phyloP scores from a whole-genome alignment of 345 rosid genomes.

The Microcos paniculata region DNA sequence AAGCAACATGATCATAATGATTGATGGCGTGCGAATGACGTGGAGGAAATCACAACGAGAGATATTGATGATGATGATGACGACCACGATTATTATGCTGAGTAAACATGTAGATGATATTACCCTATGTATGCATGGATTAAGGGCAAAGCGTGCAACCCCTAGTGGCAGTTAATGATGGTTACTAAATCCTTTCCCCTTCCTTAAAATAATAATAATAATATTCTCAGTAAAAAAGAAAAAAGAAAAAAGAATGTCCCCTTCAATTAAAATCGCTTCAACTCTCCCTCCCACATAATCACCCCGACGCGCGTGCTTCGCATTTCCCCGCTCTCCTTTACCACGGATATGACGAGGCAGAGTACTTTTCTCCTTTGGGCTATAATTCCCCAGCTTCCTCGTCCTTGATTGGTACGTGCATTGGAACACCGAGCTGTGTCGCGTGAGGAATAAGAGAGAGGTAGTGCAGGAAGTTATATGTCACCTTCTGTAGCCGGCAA shows the following conservation, averaged over 20 bases:
- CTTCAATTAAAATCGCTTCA: too few relatives aligned
- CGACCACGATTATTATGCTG: neutral
- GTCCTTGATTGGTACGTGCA: neutral
- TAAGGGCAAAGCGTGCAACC: conserved; percentile 36
- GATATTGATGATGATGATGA: conserved; percentile 2
- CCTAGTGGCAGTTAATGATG: conserved; percentile 40
- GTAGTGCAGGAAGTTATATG: conserved; percentile 27
- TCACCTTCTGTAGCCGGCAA: conserved; percentile 45
- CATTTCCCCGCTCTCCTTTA: neutral
- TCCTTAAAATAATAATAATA: neutral
- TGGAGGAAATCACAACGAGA: neutral
- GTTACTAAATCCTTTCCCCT: conserved; percentile 10
- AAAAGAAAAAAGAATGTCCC: neutral
- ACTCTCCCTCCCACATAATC: neutral
- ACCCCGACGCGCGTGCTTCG: conserved; percentile 18
- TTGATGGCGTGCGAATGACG: conserved; percentile 26
- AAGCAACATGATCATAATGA: neutral
- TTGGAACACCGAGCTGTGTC: neutral
- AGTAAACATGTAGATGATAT: neutral
- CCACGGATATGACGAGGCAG: neutral
- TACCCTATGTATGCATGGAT: neutral
- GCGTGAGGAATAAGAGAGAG: conserved; percentile 13
- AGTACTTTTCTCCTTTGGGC: too few relatives aligned
- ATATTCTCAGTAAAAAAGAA: neutral
- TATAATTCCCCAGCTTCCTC: too few relatives aligned